These are phyloP conservation scores for Penicillium sp. DNA, from an alignment of 2,329 filamentous ascomycete species.

Conservation along the genomic window DNA sequence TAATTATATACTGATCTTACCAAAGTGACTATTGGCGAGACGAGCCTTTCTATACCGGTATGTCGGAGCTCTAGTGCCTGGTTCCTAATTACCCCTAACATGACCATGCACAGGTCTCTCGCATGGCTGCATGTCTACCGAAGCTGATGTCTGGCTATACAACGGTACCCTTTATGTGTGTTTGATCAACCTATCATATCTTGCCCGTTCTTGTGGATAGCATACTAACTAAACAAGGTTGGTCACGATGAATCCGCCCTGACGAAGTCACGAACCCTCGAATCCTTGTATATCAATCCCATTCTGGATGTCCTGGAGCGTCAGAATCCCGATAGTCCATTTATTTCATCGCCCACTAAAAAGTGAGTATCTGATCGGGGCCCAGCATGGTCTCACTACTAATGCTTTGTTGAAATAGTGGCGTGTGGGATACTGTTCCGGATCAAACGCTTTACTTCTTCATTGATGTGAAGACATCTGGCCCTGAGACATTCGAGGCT, in stretches of 20 bases:
- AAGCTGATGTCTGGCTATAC: slow-evolving; percentile 61
- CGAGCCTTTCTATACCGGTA: slow-evolving; percentile 47
- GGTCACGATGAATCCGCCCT: slow-evolving; percentile 56
- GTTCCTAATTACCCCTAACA: slow-evolving; percentile 13
- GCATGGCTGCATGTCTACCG: slow-evolving; percentile 56
- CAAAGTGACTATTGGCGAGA: slow-evolving; percentile 57
- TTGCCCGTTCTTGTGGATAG: neutral
- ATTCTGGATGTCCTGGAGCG: slow-evolving; percentile 55
- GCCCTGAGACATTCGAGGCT: slow-evolving; percentile 53
- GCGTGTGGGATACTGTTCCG: slow-evolving; percentile 57
- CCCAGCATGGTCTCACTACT: neutral
- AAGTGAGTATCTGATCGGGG: slow-evolving; percentile 38
- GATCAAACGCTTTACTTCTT: slow-evolving; percentile 63
- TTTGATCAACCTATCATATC: neutral
- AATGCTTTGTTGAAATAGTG: slow-evolving; percentile 31
- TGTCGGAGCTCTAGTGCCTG: slow-evolving; percentile 30
- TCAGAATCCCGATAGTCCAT: slow-evolving; percentile 55
- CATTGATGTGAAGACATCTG: slow-evolving; percentile 62
- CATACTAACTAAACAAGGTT: slow-evolving; percentile 38
- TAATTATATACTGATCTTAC: neutral
- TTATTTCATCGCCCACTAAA: slow-evolving; percentile 47
- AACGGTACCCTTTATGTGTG: slow-evolving; percentile 55
- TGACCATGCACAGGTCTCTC: slow-evolving; percentile 46
- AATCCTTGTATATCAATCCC: slow-evolving; percentile 59
- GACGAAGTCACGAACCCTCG: slow-evolving; percentile 52